A percentile compares a stretch with the other conserved stretches of the same genome.
Conservation (phyloP, 129 eudicot species). For the Sambucus nigra region DNA sequence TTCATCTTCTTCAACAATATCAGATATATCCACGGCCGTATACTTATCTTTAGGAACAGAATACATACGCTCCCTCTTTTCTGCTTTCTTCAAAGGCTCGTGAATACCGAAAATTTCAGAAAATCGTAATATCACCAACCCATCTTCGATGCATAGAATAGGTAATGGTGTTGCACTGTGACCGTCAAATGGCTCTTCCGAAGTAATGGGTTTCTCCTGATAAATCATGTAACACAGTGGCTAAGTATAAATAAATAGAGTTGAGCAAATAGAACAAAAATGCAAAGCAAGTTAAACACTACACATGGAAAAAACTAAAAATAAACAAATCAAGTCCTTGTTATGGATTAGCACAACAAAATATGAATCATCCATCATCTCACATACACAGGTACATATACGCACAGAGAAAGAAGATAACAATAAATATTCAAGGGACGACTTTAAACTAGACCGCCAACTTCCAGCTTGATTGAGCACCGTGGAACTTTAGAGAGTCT, state of each 20-base stretch:
- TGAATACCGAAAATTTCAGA: constrained; percentile 91
- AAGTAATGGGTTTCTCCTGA: constrained; percentile 48
- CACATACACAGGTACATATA: background rate
- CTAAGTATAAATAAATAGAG: background rate
- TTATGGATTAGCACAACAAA: background rate
- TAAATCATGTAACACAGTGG: constrained; percentile 2
- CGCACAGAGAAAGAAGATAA: too few species aligned
- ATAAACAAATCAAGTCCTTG: too few species aligned
- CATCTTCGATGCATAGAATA: constrained; percentile 78
- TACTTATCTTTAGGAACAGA: constrained; percentile 54
- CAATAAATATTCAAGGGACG: background rate
- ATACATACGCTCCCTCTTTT: constrained; percentile 54
- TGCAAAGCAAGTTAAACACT: background rate
- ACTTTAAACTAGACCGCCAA: background rate
- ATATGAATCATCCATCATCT: background rate
- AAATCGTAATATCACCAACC: constrained; percentile 59
- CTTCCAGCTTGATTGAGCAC: too few species aligned
- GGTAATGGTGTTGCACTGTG: constrained; percentile 56
- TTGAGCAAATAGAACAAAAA: background rate
- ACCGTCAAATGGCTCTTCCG: constrained; percentile 30
- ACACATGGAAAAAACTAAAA: background rate
- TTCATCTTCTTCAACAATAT: constrained; percentile 76
- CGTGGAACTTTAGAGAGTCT: background rate
- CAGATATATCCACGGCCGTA: constrained; percentile 39
- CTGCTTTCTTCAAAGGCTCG: constrained; percentile 56